These are phyloP conservation scores for Camptophora hylomeconis DNA, from an alignment of 2,329 filamentous ascomycete species.

Conservation along the genomic window DNA sequence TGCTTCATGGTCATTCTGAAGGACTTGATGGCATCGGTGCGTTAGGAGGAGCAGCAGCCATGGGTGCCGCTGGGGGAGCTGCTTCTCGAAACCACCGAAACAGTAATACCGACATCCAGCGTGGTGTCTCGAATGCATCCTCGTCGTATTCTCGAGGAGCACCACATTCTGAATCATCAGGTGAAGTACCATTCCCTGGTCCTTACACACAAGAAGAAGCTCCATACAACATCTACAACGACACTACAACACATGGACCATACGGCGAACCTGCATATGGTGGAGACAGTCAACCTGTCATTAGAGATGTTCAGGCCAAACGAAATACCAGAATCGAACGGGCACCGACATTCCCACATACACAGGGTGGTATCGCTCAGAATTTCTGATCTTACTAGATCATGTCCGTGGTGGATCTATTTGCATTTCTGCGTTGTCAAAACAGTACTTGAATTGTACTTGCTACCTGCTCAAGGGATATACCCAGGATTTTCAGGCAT, in stretches of 20 bases:
- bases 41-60: conserved; percentile 55
- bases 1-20: conserved; percentile 25
- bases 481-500: conserved; percentile 2
- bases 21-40: conserved; percentile 33
- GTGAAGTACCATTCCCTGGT: conserved; percentile 35
- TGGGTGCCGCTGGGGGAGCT: conserved; percentile 33
- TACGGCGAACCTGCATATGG: conserved; percentile 44
- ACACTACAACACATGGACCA: conserved; percentile 32
- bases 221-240: conserved; percentile 38
- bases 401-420: conserved; percentile 1
- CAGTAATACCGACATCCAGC: conserved; percentile 59
- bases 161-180: conserved; percentile 47
- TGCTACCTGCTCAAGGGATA: too few species aligned
- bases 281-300: conserved; percentile 56
- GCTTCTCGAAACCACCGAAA: conserved; percentile 10
- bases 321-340: conserved; percentile 93
- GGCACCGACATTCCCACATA: conserved; percentile 70
- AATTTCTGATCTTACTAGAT: conserved; percentile 57
- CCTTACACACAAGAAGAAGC: conserved; percentile 42
- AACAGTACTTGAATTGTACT: not conserved
- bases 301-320: conserved; percentile 81
- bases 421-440: not conserved
- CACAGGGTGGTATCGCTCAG: conserved; percentile 79
- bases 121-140: conserved; percentile 88
- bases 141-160: conserved; percentile 67